Evolutionary conservation across 441 rosid species (phyloP), one percentile per base, ranked within the genome.

Genomic region (Populus hybrid): DNA sequence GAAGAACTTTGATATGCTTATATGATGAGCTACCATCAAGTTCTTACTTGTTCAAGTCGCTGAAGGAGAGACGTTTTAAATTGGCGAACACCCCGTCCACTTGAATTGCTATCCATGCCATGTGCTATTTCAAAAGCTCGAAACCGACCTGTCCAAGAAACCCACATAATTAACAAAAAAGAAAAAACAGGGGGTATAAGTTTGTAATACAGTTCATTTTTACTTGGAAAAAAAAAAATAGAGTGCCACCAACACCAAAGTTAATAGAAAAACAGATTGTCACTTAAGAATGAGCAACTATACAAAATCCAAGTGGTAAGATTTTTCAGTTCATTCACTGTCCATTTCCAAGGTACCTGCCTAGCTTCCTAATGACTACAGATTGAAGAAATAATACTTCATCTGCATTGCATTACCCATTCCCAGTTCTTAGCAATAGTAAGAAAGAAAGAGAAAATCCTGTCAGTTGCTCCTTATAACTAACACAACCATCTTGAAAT

Each of bases 41-140:
- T 30, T 59, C 85, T 82, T 82, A 88, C 98, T 79, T 77, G 93
- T 82, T 92, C 91, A 81, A 96, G 98, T 74, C 99, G 89, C 80
- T 86, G 93, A 75, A 96, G 94, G 80, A 96, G 99, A 76, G 90
- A 87, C 40, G 98, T 96, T 84, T 94, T 96, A 81, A 96, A 96
- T 72, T 96, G 98, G 65, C 98, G 88, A 72, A 96, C 97, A 73
- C 97, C 94, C 74, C 98, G 85, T 59, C 95, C 97, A 3, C 81
- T 87, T 7, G 99, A 96, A 76, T 89, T 88, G 71, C 81, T 77
- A 77, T 96, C 99, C 94, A 88, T 73, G 79, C 76, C 87, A 76
- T 94, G 98, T 53, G 99, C 98, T 76, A 87, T 84, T 81, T 78
- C 93, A 77, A 96, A 90, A 74, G 95, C 99, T 83, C 87, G 94